Evolutionary conservation across 2,329 filamentous ascomycete genomes (phyloP).

Genomic region (Penicillium hordei): DNA sequence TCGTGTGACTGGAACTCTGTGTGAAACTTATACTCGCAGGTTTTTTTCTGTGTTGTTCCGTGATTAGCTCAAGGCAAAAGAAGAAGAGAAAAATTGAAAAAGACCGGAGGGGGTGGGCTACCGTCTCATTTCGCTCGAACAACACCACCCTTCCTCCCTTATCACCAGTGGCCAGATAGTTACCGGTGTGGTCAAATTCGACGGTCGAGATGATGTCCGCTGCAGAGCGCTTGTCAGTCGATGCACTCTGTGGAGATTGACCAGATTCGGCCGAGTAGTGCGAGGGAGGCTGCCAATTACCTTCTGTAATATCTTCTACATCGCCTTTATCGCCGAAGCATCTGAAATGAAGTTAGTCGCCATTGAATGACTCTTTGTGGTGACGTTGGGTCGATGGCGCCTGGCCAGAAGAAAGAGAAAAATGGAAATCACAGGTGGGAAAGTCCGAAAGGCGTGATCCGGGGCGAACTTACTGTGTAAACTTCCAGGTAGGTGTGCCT

Average conservation of each 20-base stretch:
- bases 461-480: conserved; percentile 79
- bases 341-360: conserved; percentile 51
- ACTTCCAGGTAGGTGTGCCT: conserved; percentile 97
- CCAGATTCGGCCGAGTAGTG: conserved; percentile 4
- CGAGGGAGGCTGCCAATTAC: conserved; percentile 47
- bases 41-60: conserved; percentile 75
- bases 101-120: conserved; percentile 41
- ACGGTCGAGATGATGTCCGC: conserved; percentile 55
- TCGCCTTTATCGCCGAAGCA: conserved; percentile 99
- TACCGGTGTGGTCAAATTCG: conserved; percentile 54
- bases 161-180: conserved; percentile 54
- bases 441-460: conserved; percentile 1
- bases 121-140: conserved; percentile 81
- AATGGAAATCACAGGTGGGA: background rate
- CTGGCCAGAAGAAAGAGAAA: background rate
- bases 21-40: conserved; percentile 99
- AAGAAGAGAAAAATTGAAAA: background rate
- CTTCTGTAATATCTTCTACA: conserved; percentile 98
- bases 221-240: conserved; percentile 24
- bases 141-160: conserved; percentile 54
- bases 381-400: background rate
- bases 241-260: conserved; percentile 4
- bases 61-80: conserved; percentile 34
- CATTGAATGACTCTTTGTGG: background rate
- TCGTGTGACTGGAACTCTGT: conserved; percentile 99